phyloP scores from a whole-genome alignment of 179 eudicot species.

The Pouteria campechiana region DNA sequence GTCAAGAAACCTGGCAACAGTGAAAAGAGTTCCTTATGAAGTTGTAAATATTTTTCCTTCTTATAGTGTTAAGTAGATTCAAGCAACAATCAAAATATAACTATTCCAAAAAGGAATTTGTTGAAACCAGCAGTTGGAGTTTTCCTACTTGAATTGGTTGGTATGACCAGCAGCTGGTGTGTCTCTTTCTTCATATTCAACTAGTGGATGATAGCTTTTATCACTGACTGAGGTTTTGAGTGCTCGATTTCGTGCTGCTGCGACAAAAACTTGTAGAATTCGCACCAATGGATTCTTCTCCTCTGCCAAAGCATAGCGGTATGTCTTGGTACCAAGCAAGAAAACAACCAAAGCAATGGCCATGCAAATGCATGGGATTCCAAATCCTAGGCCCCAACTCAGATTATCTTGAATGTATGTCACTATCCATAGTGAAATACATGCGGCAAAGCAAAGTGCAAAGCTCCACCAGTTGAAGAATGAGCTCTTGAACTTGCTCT shows the following conservation, averaged over 20 bases:
- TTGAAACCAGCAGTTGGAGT: neutral
- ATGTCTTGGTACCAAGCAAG: slow-evolving; percentile 51
- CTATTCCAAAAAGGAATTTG: neutral
- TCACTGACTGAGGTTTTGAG: slow-evolving; percentile 20
- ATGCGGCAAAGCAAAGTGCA: slow-evolving; percentile 28
- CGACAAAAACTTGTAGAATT: slow-evolving; percentile 53
- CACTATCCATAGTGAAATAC: slow-evolving; percentile 25
- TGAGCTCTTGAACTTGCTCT: slow-evolving; percentile 74
- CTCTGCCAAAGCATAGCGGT: slow-evolving; percentile 39
- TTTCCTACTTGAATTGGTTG: slow-evolving; percentile 42
- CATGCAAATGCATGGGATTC: slow-evolving; percentile 77
- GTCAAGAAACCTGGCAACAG: slow-evolving; percentile 33
- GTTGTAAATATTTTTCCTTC: neutral
- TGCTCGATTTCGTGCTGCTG: slow-evolving; percentile 51
- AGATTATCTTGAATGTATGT: slow-evolving; percentile 73
- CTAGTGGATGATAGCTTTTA: too few relatives aligned
- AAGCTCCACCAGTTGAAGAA: slow-evolving; percentile 97
- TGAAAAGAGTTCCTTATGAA: neutral
- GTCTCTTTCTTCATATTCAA: slow-evolving; percentile 34
- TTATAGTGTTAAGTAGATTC: neutral
- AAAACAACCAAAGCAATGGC: slow-evolving; percentile 43
- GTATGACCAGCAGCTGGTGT: slow-evolving; percentile 20
- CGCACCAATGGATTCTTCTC: slow-evolving; percentile 48
- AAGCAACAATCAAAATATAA: neutral
- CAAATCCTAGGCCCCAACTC: slow-evolving; percentile 88